Percentiles rank a stretch among this genome's conserved stretches.
These are phyloP conservation scores for Malus sieversii DNA, from an alignment of 306 rosid species.

Conservation along the genomic window DNA sequence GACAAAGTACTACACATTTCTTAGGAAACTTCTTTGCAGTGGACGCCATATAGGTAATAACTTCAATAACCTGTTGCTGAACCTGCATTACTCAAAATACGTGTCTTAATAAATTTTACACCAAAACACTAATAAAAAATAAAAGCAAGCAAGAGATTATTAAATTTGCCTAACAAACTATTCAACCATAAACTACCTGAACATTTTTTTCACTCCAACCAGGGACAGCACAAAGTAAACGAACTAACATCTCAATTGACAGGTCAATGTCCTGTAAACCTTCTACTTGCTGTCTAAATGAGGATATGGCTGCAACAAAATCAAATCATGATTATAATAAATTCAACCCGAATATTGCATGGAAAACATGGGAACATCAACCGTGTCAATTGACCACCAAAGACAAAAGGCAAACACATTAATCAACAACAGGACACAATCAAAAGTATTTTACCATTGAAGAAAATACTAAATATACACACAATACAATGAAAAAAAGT, in stretches of 20 bases:
- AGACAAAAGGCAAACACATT: not conserved
- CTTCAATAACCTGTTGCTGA: conserved; percentile 95
- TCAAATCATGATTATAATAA: not conserved
- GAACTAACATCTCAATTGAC: conserved; percentile 71
- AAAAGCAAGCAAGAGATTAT: conserved; percentile 1
- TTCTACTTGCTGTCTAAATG: conserved; percentile 79
- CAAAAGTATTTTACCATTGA: not conserved
- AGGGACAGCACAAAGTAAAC: conserved; percentile 78
- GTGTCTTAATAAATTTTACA: conserved; percentile 4
- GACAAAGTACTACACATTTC: conserved; percentile 91
- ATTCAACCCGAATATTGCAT: not conserved
- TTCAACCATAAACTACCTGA: conserved; percentile 52
- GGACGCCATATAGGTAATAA: conserved; percentile 61
- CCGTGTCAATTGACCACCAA: not conserved
- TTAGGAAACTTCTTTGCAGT: conserved; percentile 73
- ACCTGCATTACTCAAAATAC: conserved; percentile 52
- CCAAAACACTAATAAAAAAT: not conserved
- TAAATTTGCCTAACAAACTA: conserved; percentile 6
- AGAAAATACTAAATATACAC: not conserved
- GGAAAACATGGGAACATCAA: not conserved
- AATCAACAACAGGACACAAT: not conserved
- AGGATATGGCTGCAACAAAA: conserved; percentile 70
- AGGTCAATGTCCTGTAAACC: conserved; percentile 57
- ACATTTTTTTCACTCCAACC: conserved; percentile 99
- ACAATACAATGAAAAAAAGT: not conserved